Conservation (phyloP, 2,329 filamentous ascomycete species). For the Xylariales sp. region DNA sequence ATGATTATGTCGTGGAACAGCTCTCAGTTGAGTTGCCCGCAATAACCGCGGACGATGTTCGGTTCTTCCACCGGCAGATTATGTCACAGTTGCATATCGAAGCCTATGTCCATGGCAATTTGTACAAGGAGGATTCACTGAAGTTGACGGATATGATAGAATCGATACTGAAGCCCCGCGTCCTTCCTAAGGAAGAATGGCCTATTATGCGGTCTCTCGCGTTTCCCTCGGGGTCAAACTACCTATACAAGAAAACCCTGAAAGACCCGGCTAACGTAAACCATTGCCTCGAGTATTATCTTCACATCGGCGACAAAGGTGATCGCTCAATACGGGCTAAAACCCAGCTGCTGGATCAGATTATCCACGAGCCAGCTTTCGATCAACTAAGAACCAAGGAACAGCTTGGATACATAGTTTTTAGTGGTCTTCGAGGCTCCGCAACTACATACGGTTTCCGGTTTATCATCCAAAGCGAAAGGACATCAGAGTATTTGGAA, state of each 20-base stretch:
- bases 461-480: slow-evolving; percentile 94
- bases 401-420: slow-evolving; percentile 96
- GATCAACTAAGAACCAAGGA: slow-evolving; percentile 96
- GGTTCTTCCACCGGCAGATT: slow-evolving; percentile 81
- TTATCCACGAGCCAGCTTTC: slow-evolving; percentile 92
- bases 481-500: slow-evolving; percentile 84
- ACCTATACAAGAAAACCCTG: slow-evolving; percentile 81
- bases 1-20: slow-evolving; percentile 82
- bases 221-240: slow-evolving; percentile 83
- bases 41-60: slow-evolving; percentile 79
- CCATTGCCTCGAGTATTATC: slow-evolving; percentile 83
- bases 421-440: slow-evolving; percentile 78
- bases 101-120: slow-evolving; percentile 87
- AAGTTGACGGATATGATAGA: slow-evolving; percentile 87
- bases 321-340: slow-evolving; percentile 80
- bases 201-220: slow-evolving; percentile 80
- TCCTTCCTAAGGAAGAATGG: slow-evolving; percentile 82
- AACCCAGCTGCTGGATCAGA: slow-evolving; percentile 84
- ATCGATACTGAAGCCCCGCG: slow-evolving; percentile 77
- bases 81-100: slow-evolving; percentile 89
- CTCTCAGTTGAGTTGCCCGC: slow-evolving; percentile 79
- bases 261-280: slow-evolving; percentile 92
- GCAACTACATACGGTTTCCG: slow-evolving; percentile 86
- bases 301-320: slow-evolving; percentile 75
- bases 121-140: slow-evolving; percentile 93